Conservation (phyloP, 768 basidiomycete genomes). For the Leccinellum luteum region DNA sequence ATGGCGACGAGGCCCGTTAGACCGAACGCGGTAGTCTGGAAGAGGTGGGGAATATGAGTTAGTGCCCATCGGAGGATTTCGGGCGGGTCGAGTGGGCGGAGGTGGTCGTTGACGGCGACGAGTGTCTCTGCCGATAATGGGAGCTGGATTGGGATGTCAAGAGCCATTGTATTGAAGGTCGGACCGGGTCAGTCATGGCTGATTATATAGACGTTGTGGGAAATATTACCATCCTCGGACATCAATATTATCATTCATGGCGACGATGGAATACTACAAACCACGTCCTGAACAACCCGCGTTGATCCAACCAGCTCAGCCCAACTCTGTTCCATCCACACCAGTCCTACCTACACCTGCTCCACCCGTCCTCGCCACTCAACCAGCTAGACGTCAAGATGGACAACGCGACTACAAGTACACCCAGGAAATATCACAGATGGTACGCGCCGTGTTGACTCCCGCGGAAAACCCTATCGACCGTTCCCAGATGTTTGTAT, state of each 20-base stretch:
- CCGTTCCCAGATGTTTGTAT: constrained; percentile 82
- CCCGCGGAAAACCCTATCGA: neutral
- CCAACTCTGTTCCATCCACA: constrained; percentile 20
- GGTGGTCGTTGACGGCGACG: constrained; percentile 66
- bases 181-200: neutral
- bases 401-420: constrained; percentile 76
- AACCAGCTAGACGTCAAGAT: constrained; percentile 19
- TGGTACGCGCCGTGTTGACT: constrained; percentile 46
- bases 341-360: constrained; percentile 13
- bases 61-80: constrained; percentile 87
- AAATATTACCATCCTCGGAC: too few relatives aligned
- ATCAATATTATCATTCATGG: neutral
- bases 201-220: neutral
- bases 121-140: constrained; percentile 62
- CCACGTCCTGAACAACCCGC: constrained; percentile 23
- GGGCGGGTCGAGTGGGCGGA: constrained; percentile 70
- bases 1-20: constrained; percentile 91
- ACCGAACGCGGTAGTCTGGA: constrained; percentile 96
- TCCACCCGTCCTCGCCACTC: constrained; percentile 5
- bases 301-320: constrained; percentile 13
- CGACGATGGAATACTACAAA: constrained; percentile 30
- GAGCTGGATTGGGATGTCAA: constrained; percentile 45
- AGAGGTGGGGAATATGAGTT: constrained; percentile 71
- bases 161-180: constrained; percentile 7
- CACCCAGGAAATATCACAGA: constrained; percentile 88